Evolutionary conservation across 306 rosid genomes (phyloP).

Genomic region (Elaeagnus macrophylla): DNA sequence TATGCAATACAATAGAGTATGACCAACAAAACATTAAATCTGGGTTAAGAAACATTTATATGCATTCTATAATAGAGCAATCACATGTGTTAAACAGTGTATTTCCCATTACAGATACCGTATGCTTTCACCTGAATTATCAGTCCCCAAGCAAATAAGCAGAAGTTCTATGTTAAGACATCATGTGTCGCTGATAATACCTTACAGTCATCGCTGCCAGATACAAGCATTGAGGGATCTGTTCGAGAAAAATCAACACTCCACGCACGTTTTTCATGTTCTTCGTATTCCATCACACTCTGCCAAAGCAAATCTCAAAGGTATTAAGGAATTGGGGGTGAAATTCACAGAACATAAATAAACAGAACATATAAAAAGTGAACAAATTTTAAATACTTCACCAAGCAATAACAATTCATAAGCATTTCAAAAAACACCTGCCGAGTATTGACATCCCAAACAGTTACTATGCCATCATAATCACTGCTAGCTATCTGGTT

Average conservation of each 20-base stretch:
- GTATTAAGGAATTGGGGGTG: too few relatives aligned
- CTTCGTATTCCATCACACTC: conserved; percentile 93
- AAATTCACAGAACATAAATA: too few relatives aligned
- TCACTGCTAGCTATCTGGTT: conserved; percentile 89
- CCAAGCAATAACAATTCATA: too few relatives aligned
- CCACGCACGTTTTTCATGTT: conserved; percentile 96
- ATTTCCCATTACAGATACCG: too few relatives aligned
- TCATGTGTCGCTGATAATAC: conserved; percentile 26
- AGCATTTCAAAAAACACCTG: conserved; percentile 39
- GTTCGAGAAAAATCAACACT: conserved; percentile 88
- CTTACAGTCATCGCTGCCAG: conserved; percentile 97
- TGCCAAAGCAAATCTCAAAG: conserved; percentile 10
- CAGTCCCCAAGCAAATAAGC: background rate
- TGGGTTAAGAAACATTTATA: too few relatives aligned
- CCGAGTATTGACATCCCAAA: conserved; percentile 86
- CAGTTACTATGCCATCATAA: conserved; percentile 85
- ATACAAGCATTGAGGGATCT: conserved; percentile 88
- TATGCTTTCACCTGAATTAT: too few relatives aligned
- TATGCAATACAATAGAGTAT: too few relatives aligned
- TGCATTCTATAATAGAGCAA: too few relatives aligned
- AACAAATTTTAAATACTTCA: too few relatives aligned
- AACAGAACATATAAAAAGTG: too few relatives aligned
- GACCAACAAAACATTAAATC: too few relatives aligned
- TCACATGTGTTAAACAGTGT: too few relatives aligned
- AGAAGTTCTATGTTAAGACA: background rate